Evolutionary conservation across 352 stramenopile genomes (phyloP).

Genomic region (Elongisporangium prolatum): DNA sequence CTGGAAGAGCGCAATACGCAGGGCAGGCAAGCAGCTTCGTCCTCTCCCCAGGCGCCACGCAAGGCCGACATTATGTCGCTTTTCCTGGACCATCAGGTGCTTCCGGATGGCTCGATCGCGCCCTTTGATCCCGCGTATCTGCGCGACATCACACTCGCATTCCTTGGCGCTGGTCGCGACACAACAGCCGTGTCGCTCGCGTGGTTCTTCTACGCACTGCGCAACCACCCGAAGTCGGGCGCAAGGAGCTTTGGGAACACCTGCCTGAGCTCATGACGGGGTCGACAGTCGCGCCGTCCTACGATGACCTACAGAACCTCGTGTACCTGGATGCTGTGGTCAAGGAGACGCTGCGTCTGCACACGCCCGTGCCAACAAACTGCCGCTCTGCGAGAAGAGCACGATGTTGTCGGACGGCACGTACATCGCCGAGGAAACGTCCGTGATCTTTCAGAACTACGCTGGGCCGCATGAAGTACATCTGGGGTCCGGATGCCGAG

Average conservation of each 20-base stretch:
- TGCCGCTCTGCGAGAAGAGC: no score
- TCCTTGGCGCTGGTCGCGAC: conserved; percentile 56
- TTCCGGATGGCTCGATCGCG: no score
- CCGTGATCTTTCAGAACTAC: conserved; percentile 45
- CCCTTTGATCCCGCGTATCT: conserved; percentile 30
- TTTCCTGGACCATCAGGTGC: conserved; percentile 40
- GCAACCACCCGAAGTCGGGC: conserved; percentile 31
- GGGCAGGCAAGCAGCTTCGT: conserved; percentile 1
- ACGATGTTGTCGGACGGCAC: conserved; percentile 36
- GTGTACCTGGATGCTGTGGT: conserved; percentile 7
- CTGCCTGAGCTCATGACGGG: conserved; percentile 1
- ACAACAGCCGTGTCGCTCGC: conserved; percentile 44
- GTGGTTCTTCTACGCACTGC: conserved; percentile 54
- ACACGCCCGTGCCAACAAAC: no score
- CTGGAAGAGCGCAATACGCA: no score
- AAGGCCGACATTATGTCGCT: conserved; percentile 37
- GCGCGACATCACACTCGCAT: conserved; percentile 53
- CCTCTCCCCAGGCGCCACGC: not conserved
- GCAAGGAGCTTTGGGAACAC: conserved; percentile 17
- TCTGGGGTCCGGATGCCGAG: conserved; percentile 58
- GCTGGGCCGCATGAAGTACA: conserved; percentile 31
- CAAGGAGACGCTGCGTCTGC: no score
- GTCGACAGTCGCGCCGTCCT: not conserved
- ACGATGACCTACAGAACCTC: conserved; percentile 6
- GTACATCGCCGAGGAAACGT: conserved; percentile 28